phyloP scores from a whole-genome alignment of 306 rosid species.

The Quercus alba region DNA sequence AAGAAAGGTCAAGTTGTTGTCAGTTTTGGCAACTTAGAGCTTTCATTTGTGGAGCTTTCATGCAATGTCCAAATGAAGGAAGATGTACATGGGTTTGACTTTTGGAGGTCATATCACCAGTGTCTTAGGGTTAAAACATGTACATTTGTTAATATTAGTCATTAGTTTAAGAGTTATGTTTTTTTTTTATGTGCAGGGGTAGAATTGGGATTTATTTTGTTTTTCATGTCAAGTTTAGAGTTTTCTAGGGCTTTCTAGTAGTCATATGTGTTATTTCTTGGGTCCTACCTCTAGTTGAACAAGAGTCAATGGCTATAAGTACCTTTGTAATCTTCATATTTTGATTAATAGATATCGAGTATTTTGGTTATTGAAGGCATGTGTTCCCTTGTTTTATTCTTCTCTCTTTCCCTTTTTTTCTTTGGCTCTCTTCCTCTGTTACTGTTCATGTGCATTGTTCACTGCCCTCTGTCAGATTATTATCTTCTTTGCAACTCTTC shows the following conservation, averaged over 20 bases:
- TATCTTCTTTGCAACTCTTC: background rate
- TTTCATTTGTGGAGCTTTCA: background rate
- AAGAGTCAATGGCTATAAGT: background rate
- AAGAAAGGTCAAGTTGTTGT: conserved; percentile 1
- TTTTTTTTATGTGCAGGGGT: background rate
- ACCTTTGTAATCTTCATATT: conserved; percentile 1
- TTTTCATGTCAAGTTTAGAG: background rate
- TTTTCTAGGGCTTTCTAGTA: background rate
- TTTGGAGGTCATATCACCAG: background rate
- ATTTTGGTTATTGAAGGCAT: background rate
- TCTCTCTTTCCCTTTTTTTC: background rate
- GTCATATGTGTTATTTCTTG: background rate
- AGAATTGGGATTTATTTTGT: background rate
- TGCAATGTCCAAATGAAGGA: background rate
- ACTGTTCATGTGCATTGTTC: background rate
- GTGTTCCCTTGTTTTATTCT: background rate
- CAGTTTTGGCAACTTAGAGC: conserved; percentile 6
- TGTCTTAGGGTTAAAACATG: background rate
- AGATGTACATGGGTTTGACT: background rate
- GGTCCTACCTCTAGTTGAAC: background rate
- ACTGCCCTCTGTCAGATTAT: background rate
- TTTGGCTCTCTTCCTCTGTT: background rate
- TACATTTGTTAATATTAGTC: background rate
- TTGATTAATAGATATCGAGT: background rate
- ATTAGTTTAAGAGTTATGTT: background rate